These are phyloP conservation scores for Fomitopsis schrenkii DNA, from an alignment of 1,284 basidiomycete species.

Conservation along the genomic window DNA sequence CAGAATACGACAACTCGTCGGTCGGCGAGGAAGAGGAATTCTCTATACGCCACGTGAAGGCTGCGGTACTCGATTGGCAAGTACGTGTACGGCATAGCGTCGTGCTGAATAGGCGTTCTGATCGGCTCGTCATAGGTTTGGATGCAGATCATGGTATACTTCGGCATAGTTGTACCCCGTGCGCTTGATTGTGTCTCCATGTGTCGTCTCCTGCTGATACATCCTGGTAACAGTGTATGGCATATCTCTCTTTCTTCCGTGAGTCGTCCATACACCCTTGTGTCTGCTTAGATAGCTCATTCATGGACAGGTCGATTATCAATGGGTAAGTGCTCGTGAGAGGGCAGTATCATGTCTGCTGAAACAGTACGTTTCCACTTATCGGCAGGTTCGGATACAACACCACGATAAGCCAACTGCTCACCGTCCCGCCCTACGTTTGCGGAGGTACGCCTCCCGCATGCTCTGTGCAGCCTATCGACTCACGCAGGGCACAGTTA, in stretches of 20 bases:
- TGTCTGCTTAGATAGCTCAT: background rate
- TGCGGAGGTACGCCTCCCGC: conserved; percentile 43
- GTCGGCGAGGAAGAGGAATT: conserved; percentile 67
- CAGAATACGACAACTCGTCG: conserved; percentile 61
- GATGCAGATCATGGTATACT: conserved; percentile 53
- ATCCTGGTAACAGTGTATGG: conserved; percentile 36
- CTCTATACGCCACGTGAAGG: conserved; percentile 45
- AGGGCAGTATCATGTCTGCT: background rate
- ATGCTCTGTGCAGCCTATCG: background rate
- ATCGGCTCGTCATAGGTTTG: conserved; percentile 34
- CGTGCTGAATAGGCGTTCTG: too few species aligned
- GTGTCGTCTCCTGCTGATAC: too few species aligned
- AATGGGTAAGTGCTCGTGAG: conserved; percentile 9
- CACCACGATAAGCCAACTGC: conserved; percentile 55
- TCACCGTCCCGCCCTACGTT: conserved; percentile 69
- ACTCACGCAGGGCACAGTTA: conserved; percentile 32
- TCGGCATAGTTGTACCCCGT: conserved; percentile 58
- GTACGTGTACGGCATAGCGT: conserved; percentile 18
- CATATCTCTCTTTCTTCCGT: conserved; percentile 66
- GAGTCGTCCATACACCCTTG: conserved; percentile 19
- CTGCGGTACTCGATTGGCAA: conserved; percentile 65
- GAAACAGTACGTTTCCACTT: background rate
- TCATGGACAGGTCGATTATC: background rate
- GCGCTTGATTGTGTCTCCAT: conserved; percentile 23
- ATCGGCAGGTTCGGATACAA: conserved; percentile 48